Evolutionary conservation across 106 monocot genomes (phyloP).

Genomic region (Allium sativum): DNA sequence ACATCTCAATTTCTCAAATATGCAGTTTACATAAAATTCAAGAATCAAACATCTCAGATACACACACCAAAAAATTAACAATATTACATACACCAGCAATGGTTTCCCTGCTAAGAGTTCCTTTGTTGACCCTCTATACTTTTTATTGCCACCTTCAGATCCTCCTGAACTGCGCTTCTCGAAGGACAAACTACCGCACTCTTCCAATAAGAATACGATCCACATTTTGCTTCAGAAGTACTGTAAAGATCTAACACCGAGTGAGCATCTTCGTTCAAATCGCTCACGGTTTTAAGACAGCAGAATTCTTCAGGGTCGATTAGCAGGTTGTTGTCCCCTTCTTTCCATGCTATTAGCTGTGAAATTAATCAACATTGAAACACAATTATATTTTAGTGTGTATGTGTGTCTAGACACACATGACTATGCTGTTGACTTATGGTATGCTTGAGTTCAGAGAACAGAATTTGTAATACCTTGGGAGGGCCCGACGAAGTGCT

Average conservation of each 20-base stretch:
- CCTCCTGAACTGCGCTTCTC: slow-evolving; percentile 25
- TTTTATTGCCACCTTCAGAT: slow-evolving; percentile 34
- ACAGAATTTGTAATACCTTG: slow-evolving; percentile 27
- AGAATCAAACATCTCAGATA: too few relatives aligned
- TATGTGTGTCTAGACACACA: too few relatives aligned
- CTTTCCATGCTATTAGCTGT: slow-evolving; percentile 88
- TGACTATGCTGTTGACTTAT: background rate
- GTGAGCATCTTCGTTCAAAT: slow-evolving; percentile 63
- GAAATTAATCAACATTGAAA: background rate
- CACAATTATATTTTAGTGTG: background rate
- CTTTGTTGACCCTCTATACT: slow-evolving; percentile 19
- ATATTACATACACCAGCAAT: too few relatives aligned
- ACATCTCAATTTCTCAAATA: too few relatives aligned
- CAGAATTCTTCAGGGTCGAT: slow-evolving; percentile 43
- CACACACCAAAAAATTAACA: too few relatives aligned
- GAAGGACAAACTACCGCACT: slow-evolving; percentile 31
- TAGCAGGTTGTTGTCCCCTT: slow-evolving; percentile 43
- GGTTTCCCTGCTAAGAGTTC: too few relatives aligned
- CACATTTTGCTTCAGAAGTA: slow-evolving; percentile 1
- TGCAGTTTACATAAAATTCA: too few relatives aligned
- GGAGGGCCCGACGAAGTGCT: slow-evolving; percentile 54
- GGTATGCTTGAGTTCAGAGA: too few relatives aligned
- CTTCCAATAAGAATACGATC: slow-evolving; percentile 32
- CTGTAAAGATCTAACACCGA: slow-evolving; percentile 53
- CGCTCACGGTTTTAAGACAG: slow-evolving; percentile 34